Evolutionary conservation across 768 basidiomycete species (phyloP).

Genomic region (Coprinopsis strossmayeri): DNA sequence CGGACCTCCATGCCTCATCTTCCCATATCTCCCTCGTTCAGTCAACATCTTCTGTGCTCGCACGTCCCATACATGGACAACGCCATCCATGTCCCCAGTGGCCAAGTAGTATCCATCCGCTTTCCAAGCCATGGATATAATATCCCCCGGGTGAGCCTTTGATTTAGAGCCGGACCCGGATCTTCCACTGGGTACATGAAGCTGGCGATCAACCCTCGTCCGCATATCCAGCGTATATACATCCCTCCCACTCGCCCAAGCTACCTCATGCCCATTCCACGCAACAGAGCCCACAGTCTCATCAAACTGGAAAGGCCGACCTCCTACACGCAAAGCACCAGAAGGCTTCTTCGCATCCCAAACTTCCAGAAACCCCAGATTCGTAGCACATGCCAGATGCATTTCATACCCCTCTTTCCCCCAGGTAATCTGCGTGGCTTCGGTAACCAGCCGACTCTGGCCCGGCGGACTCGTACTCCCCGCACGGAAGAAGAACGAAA

Average conservation of each 20-base stretch:
- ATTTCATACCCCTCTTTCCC: slow-evolving; percentile 31
- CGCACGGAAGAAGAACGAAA: slow-evolving; percentile 36
- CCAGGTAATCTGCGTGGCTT: slow-evolving; percentile 43
- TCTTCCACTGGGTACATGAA: no score
- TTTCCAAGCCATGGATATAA: slow-evolving; percentile 76
- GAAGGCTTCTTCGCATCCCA: slow-evolving; percentile 36
- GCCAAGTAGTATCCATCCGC: slow-evolving; percentile 71
- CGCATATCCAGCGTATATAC: slow-evolving; percentile 65
- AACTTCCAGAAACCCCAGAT: slow-evolving; percentile 41
- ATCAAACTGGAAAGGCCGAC: slow-evolving; percentile 2
- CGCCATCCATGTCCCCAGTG: slow-evolving; percentile 80
- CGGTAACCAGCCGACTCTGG: slow-evolving; percentile 25
- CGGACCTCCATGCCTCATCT: slow-evolving; percentile 56
- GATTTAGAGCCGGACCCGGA: slow-evolving; percentile 44
- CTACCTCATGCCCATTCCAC: slow-evolving; percentile 59
- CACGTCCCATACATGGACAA: slow-evolving; percentile 78
- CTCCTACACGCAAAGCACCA: slow-evolving; percentile 6
- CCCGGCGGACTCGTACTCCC: not conserved
- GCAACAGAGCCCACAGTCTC: slow-evolving; percentile 20
- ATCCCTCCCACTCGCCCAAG: slow-evolving; percentile 53
- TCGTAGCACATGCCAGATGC: slow-evolving; percentile 47
- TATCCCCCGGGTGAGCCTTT: slow-evolving; percentile 25
- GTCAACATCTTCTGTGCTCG: slow-evolving; percentile 55
- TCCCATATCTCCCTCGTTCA: slow-evolving; percentile 51
- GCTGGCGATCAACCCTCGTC: slow-evolving; percentile 15